A percentile compares a stretch with the other conserved stretches of the same genome.
phyloP scores from a whole-genome alignment of 2,329 filamentous ascomycete genomes.

The Trichoderma pleuroti region DNA sequence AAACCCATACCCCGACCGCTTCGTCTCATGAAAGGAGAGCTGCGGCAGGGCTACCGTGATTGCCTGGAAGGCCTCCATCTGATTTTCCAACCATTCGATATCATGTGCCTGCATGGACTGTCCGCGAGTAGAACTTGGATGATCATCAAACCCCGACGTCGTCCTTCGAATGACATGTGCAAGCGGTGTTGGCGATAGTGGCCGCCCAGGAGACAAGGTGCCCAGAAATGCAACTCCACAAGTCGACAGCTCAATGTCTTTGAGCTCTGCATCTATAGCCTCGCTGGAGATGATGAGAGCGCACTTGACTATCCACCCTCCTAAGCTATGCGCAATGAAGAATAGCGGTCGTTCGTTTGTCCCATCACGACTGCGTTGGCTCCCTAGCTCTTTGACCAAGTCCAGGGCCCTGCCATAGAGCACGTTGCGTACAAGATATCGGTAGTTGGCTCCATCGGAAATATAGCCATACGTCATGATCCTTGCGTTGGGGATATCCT shows the following conservation, averaged over 20 bases:
- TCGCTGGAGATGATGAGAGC: conserved; percentile 29
- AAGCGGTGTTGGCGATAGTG: conserved; percentile 26
- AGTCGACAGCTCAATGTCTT: conserved; percentile 27
- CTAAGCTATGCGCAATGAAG: conserved; percentile 29
- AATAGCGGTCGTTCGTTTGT: conserved; percentile 26
- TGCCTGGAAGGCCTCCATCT: conserved; percentile 29
- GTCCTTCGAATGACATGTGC: conserved; percentile 27
- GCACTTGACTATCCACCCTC: conserved; percentile 31
- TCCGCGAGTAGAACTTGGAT: background rate
- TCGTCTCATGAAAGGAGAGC: conserved; percentile 29
- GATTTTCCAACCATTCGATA: conserved; percentile 27
- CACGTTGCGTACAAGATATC: conserved; percentile 26
- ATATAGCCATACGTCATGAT: conserved; percentile 29
- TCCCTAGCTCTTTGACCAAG: conserved; percentile 24
- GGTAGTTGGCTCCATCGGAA: conserved; percentile 24
- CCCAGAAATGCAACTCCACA: conserved; percentile 30
- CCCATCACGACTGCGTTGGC: conserved; percentile 22
- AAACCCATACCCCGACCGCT: conserved; percentile 25
- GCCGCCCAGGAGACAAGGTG: conserved; percentile 25
- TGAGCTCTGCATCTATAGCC: conserved; percentile 23
- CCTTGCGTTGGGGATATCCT: conserved; percentile 27
- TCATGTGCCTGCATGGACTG: conserved; percentile 19
- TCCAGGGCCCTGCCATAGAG: conserved; percentile 27
- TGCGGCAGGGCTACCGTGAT: conserved; percentile 25
- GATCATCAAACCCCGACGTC: conserved; percentile 22